Percentiles rank a stretch among this genome's conserved stretches.
Evolutionary conservation across 139 green algal species (phyloP).

Genomic region (Chlorella vulgaris): DNA sequence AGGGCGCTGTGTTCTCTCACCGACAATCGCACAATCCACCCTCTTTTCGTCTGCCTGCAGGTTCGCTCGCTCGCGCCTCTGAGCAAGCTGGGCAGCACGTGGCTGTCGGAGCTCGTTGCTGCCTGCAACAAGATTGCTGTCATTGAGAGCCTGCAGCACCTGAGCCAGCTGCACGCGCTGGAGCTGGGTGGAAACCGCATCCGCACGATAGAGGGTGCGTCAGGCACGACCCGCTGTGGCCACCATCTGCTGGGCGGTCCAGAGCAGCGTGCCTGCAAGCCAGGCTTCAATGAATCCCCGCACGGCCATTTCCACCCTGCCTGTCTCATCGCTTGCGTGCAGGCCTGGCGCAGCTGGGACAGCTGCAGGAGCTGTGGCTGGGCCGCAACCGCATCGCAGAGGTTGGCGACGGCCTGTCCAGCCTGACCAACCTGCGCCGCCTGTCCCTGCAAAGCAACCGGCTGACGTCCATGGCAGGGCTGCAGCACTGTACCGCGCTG

Average conservation of each 20-base stretch:
- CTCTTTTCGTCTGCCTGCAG: neutral
- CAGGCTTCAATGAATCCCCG: no score
- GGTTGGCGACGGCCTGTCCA: conserved; percentile 36
- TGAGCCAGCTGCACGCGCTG: conserved; percentile 74
- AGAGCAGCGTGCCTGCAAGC: no score
- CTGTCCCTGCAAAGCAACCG: conserved; percentile 78
- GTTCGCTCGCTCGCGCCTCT: conserved; percentile 71
- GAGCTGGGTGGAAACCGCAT: conserved; percentile 96
- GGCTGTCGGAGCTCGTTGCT: conserved; percentile 80
- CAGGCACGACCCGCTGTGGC: no score
- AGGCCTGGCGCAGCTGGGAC: conserved; percentile 32
- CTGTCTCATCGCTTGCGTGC: neutral
- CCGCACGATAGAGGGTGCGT: conserved; percentile 64
- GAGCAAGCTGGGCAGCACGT: conserved; percentile 33
- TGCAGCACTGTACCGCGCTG: conserved; percentile 71
- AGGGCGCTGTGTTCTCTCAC: no score
- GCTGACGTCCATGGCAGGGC: conserved; percentile 76
- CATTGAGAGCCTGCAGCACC: conserved; percentile 51
- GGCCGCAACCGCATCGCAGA: conserved; percentile 88
- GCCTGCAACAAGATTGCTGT: conserved; percentile 86
- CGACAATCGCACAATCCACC: no score
- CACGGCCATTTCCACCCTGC: no score
- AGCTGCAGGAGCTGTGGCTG: conserved; percentile 90
- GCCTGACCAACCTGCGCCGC: conserved; percentile 41
- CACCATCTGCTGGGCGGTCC: no score